Evolutionary conservation across 2,329 filamentous ascomycete genomes (phyloP).

Genomic region (Mycosphaerella sp.): DNA sequence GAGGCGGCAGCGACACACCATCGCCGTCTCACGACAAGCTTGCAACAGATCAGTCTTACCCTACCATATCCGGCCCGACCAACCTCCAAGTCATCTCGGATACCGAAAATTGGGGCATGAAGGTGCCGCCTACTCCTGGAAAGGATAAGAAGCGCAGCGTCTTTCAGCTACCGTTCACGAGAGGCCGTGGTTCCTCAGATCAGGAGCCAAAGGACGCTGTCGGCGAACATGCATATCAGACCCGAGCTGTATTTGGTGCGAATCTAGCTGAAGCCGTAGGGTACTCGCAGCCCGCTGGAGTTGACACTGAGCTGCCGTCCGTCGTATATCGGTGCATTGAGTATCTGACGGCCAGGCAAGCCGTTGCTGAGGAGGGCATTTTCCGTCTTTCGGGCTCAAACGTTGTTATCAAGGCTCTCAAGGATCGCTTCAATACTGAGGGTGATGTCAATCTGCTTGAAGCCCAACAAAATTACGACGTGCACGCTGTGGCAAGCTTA

Average conservation of each 20-base stretch:
- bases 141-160: conserved; percentile 76
- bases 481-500: conserved; percentile 89
- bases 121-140: conserved; percentile 45
- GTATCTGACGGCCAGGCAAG: conserved; percentile 78
- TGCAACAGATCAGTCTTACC: conserved; percentile 35
- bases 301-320: conserved; percentile 72
- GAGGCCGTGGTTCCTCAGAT: conserved; percentile 65
- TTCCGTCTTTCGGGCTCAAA: conserved; percentile 98
- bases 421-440: conserved; percentile 89
- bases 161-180: conserved; percentile 49
- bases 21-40: conserved; percentile 35
- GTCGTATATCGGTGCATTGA: conserved; percentile 95
- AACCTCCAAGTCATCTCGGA: conserved; percentile 82
- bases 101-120: conserved; percentile 79
- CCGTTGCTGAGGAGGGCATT: conserved; percentile 82
- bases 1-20: conserved; percentile 23
- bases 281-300: conserved; percentile 65
- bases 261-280: conserved; percentile 80
- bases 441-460: conserved; percentile 77
- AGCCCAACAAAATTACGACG: conserved; percentile 83
- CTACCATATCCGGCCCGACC: conserved; percentile 71
- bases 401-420: conserved; percentile 81
- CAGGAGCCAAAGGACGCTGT: conserved; percentile 37
- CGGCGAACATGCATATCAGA: conserved; percentile 22
- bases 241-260: conserved; percentile 68